A percentile compares a stretch with the other conserved stretches of the same genome.
phyloP scores from a whole-genome alignment of 2,329 filamentous ascomycete genomes.

The Rutstroemia sydowiana region DNA sequence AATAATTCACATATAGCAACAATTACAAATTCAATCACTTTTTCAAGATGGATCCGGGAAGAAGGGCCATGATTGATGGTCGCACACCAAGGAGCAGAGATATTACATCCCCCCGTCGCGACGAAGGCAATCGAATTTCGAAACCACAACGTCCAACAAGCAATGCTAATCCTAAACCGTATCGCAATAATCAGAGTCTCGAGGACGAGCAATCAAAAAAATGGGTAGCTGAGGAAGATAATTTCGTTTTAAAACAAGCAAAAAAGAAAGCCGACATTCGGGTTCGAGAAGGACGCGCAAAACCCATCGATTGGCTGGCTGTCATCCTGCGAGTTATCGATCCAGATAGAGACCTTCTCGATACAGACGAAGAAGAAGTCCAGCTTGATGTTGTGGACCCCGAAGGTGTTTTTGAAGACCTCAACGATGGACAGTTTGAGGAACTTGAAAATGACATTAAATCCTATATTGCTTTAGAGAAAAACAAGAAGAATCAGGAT shows the following conservation, averaged over 20 bases:
- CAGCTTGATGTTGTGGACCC: slow-evolving; percentile 73
- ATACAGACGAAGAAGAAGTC: slow-evolving; percentile 67
- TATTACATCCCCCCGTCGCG: slow-evolving; percentile 47
- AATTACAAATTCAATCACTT: no score
- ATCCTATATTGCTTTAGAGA: slow-evolving; percentile 76
- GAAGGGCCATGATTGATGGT: slow-evolving; percentile 26
- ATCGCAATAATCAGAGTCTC: slow-evolving; percentile 22
- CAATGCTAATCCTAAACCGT: slow-evolving; percentile 23
- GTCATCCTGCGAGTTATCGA: slow-evolving; percentile 88
- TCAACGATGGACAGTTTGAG: slow-evolving; percentile 58
- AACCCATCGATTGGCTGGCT: slow-evolving; percentile 87
- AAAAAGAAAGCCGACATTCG: slow-evolving; percentile 98
- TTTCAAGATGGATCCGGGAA: slow-evolving; percentile 26
- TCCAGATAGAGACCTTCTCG: slow-evolving; percentile 73
- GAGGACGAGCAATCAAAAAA: slow-evolving; percentile 69
- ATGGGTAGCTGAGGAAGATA: slow-evolving; percentile 92
- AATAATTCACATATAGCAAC: no score
- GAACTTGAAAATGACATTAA: slow-evolving; percentile 77
- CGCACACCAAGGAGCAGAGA: slow-evolving; percentile 38
- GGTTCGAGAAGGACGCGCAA: slow-evolving; percentile 82
- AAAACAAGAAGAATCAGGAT: slow-evolving; percentile 66
- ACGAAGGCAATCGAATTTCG: slow-evolving; percentile 48
- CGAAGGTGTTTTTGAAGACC: slow-evolving; percentile 67
- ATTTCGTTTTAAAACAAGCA: slow-evolving; percentile 90
- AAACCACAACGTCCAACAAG: slow-evolving; percentile 36